Percentiles rank a stretch among this genome's conserved stretches.
Evolutionary conservation across 352 stramenopile species (phyloP).

Genomic region (Phytophthora chlamydospora): DNA sequence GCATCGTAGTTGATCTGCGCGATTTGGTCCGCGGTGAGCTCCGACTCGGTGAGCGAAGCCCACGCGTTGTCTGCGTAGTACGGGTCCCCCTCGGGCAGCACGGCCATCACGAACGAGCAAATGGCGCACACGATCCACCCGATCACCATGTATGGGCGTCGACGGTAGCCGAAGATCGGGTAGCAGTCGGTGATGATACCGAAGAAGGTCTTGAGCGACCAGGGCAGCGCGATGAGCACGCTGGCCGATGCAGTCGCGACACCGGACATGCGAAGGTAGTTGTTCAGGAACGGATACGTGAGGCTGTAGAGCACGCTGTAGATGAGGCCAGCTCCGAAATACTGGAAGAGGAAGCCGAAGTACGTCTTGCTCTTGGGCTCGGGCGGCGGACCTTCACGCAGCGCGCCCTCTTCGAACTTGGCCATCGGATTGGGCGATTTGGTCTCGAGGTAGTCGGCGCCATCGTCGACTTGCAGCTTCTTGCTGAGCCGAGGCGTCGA

Average conservation of each 20-base stretch:
- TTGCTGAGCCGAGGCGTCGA: slow-evolving; percentile 33
- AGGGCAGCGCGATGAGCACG: slow-evolving; percentile 69
- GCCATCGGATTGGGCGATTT: slow-evolving; percentile 37
- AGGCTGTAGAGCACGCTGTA: slow-evolving; percentile 51
- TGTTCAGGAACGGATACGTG: slow-evolving; percentile 60
- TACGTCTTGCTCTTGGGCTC: slow-evolving; percentile 44
- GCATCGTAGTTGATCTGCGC: slow-evolving; percentile 53
- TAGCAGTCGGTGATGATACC: slow-evolving; percentile 87
- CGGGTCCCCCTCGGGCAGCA: slow-evolving; percentile 42
- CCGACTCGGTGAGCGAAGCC: slow-evolving; percentile 27
- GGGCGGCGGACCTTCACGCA: slow-evolving; percentile 44
- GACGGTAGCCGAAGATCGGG: slow-evolving; percentile 81
- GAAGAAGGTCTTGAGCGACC: slow-evolving; percentile 85
- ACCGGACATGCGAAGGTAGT: slow-evolving; percentile 59
- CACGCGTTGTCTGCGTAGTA: slow-evolving; percentile 62
- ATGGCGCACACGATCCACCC: slow-evolving; percentile 54
- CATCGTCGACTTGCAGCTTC: slow-evolving; percentile 23
- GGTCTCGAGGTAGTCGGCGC: slow-evolving; percentile 26
- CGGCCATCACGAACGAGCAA: slow-evolving; percentile 47
- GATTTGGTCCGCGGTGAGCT: slow-evolving; percentile 51
- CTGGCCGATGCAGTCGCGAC: slow-evolving; percentile 44
- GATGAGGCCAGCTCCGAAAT: slow-evolving; percentile 51
- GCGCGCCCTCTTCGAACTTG: slow-evolving; percentile 44
- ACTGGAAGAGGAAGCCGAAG: slow-evolving; percentile 55
- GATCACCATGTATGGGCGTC: slow-evolving; percentile 85